Conservation (phyloP, 768 basidiomycete species). For the Glaciozyma martinii region DNA sequence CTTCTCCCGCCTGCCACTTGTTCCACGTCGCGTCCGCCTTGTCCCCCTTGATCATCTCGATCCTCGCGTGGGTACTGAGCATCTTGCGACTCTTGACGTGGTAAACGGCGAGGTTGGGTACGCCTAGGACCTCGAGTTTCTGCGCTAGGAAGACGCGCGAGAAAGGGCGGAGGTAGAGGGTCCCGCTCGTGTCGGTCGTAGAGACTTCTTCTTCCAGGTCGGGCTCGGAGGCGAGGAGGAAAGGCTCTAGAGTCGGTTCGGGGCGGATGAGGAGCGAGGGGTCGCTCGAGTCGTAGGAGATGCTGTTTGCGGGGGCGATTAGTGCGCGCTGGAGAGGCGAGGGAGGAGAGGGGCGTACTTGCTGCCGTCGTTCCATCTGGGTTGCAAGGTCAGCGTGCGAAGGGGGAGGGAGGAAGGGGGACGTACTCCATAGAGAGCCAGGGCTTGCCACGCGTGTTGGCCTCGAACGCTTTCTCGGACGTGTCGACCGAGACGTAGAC, state of each 20-base stretch:
- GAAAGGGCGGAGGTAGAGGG: slow-evolving; percentile 31
- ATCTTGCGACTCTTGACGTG: slow-evolving; percentile 14
- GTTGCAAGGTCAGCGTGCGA: background rate
- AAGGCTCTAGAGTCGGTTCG: slow-evolving; percentile 22
- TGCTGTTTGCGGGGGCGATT: background rate
- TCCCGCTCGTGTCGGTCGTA: slow-evolving; percentile 4
- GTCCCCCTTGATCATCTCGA: slow-evolving; percentile 10
- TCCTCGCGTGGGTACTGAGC: slow-evolving; percentile 21
- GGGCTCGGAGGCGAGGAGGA: slow-evolving; percentile 30
- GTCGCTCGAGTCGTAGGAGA: background rate
- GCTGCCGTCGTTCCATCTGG: slow-evolving; percentile 33
- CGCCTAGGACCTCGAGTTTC: slow-evolving; percentile 27
- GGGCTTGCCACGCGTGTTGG: slow-evolving; percentile 9
- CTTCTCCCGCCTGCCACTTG: slow-evolving; percentile 29
- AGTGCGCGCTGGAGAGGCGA: background rate
- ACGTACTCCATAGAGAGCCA: slow-evolving; percentile 31
- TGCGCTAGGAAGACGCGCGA: slow-evolving; percentile 29
- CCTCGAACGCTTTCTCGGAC: slow-evolving; percentile 8
- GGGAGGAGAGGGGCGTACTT: slow-evolving; percentile 1
- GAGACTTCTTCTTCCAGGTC: slow-evolving; percentile 28
- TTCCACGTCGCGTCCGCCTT: slow-evolving; percentile 15
- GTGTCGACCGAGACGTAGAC: slow-evolving; percentile 31
- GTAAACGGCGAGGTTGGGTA: slow-evolving; percentile 29
- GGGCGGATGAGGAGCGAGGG: background rate
- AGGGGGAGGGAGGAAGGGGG: background rate